Evolutionary conservation across 2,329 filamentous ascomycete genomes (phyloP).

Genomic region (Neofusicoccum kwambonambiense): DNA sequence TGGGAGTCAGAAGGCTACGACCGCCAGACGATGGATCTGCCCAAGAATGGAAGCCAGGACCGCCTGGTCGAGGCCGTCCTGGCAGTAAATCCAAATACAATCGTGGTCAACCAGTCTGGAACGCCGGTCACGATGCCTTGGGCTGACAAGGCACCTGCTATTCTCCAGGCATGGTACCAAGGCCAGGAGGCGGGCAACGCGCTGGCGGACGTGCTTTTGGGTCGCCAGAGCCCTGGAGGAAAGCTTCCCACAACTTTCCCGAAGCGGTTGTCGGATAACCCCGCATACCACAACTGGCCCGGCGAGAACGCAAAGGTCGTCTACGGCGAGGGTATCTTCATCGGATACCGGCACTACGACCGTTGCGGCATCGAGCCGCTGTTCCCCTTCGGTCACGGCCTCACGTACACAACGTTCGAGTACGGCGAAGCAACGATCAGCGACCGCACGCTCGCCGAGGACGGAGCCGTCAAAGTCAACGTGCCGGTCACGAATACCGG

Average conservation of each 20-base stretch:
- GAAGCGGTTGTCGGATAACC: slow-evolving; percentile 58
- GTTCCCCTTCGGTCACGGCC: slow-evolving; percentile 75
- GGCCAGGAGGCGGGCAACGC: slow-evolving; percentile 84
- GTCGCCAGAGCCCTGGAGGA: slow-evolving; percentile 69
- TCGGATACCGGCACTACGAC: slow-evolving; percentile 74
- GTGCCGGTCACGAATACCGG: slow-evolving; percentile 59
- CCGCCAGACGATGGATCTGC: slow-evolving; percentile 61
- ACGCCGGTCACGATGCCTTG: slow-evolving; percentile 72
- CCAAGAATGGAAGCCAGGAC: slow-evolving; percentile 57
- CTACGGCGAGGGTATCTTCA: slow-evolving; percentile 71
- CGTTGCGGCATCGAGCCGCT: slow-evolving; percentile 50
- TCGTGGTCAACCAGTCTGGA: slow-evolving; percentile 73
- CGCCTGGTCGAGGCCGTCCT: slow-evolving; percentile 63
- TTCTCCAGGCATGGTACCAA: slow-evolving; percentile 78
- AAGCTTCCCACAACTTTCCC: slow-evolving; percentile 75
- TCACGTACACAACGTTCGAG: slow-evolving; percentile 73
- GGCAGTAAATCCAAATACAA: slow-evolving; percentile 64
- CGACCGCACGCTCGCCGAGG: not conserved
- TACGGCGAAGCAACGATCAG: slow-evolving; percentile 48
- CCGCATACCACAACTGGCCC: slow-evolving; percentile 71
- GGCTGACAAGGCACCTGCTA: slow-evolving; percentile 62
- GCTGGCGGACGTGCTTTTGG: slow-evolving; percentile 75
- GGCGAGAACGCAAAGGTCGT: slow-evolving; percentile 66
- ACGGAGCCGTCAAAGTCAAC: slow-evolving; percentile 43
- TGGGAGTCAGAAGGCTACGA: slow-evolving; percentile 74